A percentile compares a stretch with the other conserved stretches of the same genome.
Evolutionary conservation across 139 green algal species (phyloP).

Genomic region (Chlorella sp.): DNA sequence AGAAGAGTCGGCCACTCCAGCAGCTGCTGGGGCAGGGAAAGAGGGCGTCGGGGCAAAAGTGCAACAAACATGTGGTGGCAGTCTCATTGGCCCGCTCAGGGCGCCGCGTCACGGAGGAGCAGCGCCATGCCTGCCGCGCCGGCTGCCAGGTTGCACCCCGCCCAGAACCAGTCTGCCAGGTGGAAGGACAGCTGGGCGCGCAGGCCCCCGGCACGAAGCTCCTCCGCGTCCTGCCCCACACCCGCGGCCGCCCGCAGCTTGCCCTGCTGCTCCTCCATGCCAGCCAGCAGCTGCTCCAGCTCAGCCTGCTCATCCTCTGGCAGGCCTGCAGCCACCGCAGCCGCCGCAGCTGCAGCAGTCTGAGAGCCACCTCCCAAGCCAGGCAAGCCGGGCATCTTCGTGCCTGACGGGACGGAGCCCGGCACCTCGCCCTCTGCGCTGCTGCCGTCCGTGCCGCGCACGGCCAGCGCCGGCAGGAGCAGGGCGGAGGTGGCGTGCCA

Average conservation of each 20-base stretch:
- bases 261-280: background rate
- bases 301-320: background rate
- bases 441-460: background rate
- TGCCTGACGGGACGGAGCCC: background rate
- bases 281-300: background rate
- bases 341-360: background rate
- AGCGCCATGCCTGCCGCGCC: background rate
- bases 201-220: background rate
- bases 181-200: background rate
- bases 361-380: background rate
- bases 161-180: background rate
- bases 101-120: background rate
- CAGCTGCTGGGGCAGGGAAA: no score
- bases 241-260: background rate
- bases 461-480: background rate
- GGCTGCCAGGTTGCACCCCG: background rate
- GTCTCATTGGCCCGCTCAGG: background rate
- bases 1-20: no score
- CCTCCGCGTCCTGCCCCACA: background rate
- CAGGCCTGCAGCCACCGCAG: background rate
- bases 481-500: background rate
- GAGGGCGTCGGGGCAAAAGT: no score
- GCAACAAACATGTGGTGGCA: no score
- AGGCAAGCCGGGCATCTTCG: background rate
- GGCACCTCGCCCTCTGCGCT: background rate